These are phyloP conservation scores for Ampelomyces quisqualis DNA, from an alignment of 2,329 filamentous ascomycete species.

Conservation along the genomic window DNA sequence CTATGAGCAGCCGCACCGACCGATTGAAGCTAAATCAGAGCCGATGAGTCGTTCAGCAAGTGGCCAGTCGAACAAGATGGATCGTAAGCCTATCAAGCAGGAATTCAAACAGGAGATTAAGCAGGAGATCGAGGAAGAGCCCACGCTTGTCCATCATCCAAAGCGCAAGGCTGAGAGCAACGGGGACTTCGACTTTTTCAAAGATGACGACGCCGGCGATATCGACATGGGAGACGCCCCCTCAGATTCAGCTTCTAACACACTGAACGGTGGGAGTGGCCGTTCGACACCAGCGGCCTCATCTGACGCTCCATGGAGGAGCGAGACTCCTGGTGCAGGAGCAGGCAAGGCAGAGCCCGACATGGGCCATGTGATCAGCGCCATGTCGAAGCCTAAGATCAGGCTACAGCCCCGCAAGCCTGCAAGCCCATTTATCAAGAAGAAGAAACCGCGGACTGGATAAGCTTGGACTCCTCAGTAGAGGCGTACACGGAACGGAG, in stretches of 20 bases:
- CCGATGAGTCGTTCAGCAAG: slow-evolving; percentile 27
- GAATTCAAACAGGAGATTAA: slow-evolving; percentile 22
- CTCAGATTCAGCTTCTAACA: slow-evolving; percentile 26
- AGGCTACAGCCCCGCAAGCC: slow-evolving; percentile 28
- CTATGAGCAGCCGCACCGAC: slow-evolving; percentile 23
- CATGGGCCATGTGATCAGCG: slow-evolving; percentile 18
- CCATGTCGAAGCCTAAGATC: slow-evolving; percentile 36
- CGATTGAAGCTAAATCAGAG: slow-evolving; percentile 25
- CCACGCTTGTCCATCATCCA: slow-evolving; percentile 76
- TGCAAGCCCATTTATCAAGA: slow-evolving; percentile 32
- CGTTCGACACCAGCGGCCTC: slow-evolving; percentile 29
- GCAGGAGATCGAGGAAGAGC: slow-evolving; percentile 25
- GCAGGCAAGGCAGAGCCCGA: slow-evolving; percentile 6
- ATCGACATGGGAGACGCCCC: slow-evolving; percentile 34
- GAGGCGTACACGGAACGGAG: too few relatives aligned
- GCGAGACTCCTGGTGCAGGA: slow-evolving; percentile 17
- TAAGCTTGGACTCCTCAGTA: too few relatives aligned
- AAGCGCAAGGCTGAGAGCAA: slow-evolving; percentile 68
- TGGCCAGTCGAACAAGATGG: slow-evolving; percentile 17
- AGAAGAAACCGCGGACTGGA: slow-evolving; percentile 29
- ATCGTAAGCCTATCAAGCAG: slow-evolving; percentile 15
- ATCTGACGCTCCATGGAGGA: slow-evolving; percentile 17
- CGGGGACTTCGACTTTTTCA: slow-evolving; percentile 61
- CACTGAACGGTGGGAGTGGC: slow-evolving; percentile 25
- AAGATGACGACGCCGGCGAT: slow-evolving; percentile 48